Base-by-base conservation (phyloP, 148 eudicot genomes). In the Silene uniflora region DNA sequence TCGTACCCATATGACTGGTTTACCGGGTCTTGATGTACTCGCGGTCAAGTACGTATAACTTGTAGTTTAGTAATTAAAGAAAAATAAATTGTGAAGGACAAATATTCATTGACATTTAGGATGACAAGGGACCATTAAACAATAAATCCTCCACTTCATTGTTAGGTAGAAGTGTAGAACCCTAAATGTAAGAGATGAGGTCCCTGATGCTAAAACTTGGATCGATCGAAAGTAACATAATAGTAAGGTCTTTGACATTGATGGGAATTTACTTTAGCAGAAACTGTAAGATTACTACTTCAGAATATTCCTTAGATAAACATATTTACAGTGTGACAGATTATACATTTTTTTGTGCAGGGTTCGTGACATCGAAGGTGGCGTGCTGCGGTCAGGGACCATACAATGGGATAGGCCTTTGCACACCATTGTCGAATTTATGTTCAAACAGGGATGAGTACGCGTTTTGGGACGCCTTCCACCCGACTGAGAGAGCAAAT, bases 371-470 rank as follows among this genome's bases (percentile, higher is more conserved):
- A 44, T 82, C 87, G 16, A 85, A 82, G 83, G 75, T 80, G 8
- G 87, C 87, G 24, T 84, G 87, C 17, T 84, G 87, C 35, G 87
- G 87, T 2, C 87, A 84, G 74, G 87, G 87, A 61, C 87, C 87
- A 5, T 79, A 81, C 78, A 84, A 84, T 62, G 87, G 87, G 22
- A 21, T 84, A 2, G 87, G 87, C 25, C 47, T 84, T 8, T 84
- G 87, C 74, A 79, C 85, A 0, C 55, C 60, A 60, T 11, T 82
- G 69, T 85, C 88, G 2, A 78, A 76, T 75, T 17, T 85, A 46
- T 85, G 88, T 52, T 24, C 82, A 6, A 73, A 85, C 82, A 80
- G 88, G 63, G 72, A 80, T n/a, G 19, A 16, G 10, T 85, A 85
- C 60, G 85, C 77, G 32, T 85, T 85, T 18, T 85, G 87, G 87